Conservation (phyloP, 2,329 filamentous ascomycete genomes). For the Aspergillus sp. region DNA sequence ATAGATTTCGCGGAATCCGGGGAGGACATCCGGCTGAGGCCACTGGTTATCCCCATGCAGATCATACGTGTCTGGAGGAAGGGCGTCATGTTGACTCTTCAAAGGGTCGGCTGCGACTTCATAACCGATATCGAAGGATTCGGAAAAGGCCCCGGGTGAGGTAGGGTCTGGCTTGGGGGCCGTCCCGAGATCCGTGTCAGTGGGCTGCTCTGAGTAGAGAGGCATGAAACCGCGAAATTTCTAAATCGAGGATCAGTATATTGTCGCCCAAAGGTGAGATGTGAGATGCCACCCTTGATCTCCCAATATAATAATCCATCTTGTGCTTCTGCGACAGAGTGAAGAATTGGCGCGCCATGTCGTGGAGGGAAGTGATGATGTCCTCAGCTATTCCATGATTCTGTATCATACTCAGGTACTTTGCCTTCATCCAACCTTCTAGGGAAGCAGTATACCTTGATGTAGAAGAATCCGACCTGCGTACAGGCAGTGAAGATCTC, state of each 20-base stretch:
- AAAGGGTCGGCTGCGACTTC: slow-evolving; percentile 24
- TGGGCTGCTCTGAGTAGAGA: slow-evolving; percentile 21
- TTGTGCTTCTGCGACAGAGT: slow-evolving; percentile 43
- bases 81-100: slow-evolving; percentile 12
- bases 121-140: slow-evolving; percentile 32
- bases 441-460: slow-evolving; percentile 27
- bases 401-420: slow-evolving; percentile 7
- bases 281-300: slow-evolving; percentile 20
- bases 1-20: slow-evolving; percentile 20
- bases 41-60: slow-evolving; percentile 30
- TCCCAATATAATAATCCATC: slow-evolving; percentile 44
- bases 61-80: slow-evolving; percentile 20
- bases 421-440: fast-evolving
- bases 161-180: slow-evolving; percentile 7
- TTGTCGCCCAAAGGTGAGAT: no score
- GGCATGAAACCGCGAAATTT: slow-evolving; percentile 32
- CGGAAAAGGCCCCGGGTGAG: slow-evolving; percentile 18
- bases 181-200: slow-evolving; percentile 12
- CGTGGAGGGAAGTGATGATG: slow-evolving; percentile 17
- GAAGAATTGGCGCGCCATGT: slow-evolving; percentile 44
- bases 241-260: slow-evolving; percentile 1
- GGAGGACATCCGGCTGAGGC: slow-evolving; percentile 21
- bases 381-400: slow-evolving; percentile 27
- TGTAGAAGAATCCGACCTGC: slow-evolving; percentile 51
- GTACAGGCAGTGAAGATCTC: slow-evolving; percentile 45